These are phyloP conservation scores for Oenanthe sinensis DNA, from an alignment of 129 eudicot species.

Conservation along the genomic window DNA sequence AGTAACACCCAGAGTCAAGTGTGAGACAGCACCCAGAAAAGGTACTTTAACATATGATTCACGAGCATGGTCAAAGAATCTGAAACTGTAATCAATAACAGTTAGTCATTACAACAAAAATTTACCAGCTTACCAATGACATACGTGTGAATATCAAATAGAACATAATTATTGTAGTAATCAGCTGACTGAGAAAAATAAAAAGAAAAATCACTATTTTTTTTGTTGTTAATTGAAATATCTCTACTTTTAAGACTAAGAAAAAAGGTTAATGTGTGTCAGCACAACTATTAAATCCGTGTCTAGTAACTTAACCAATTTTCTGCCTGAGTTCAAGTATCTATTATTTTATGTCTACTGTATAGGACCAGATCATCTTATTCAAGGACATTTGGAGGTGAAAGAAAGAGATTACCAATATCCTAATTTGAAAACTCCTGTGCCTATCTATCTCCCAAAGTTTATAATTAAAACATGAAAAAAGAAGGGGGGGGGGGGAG, in stretches of 20 bases:
- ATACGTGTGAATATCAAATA: not conserved
- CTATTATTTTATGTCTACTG: not conserved
- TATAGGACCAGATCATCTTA: not conserved
- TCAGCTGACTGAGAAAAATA: not conserved
- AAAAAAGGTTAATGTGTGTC: not conserved
- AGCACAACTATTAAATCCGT: not conserved
- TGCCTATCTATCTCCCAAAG: not conserved
- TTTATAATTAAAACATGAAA: not conserved
- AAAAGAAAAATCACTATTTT: not conserved
- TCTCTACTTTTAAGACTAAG: not conserved
- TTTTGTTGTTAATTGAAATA: not conserved
- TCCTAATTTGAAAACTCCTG: not conserved
- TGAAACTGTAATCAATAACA: slow-evolving; percentile 53
- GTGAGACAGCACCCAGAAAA: slow-evolving; percentile 75
- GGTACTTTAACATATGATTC: slow-evolving; percentile 72
- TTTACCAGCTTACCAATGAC: not conserved
- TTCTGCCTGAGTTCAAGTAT: not conserved
- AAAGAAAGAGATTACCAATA: not conserved
- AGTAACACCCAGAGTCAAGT: slow-evolving; percentile 67
- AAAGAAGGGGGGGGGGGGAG: too few relatives aligned
- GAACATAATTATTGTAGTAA: not conserved
- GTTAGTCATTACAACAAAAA: slow-evolving; percentile 19
- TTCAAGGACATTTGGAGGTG: not conserved
- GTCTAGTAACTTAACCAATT: not conserved
- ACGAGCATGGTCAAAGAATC: slow-evolving; percentile 79